A percentile compares a stretch with the other conserved stretches of the same genome.
Conservation (phyloP, 2,329 filamentous ascomycete genomes). For the Aspergillus udagawae region DNA sequence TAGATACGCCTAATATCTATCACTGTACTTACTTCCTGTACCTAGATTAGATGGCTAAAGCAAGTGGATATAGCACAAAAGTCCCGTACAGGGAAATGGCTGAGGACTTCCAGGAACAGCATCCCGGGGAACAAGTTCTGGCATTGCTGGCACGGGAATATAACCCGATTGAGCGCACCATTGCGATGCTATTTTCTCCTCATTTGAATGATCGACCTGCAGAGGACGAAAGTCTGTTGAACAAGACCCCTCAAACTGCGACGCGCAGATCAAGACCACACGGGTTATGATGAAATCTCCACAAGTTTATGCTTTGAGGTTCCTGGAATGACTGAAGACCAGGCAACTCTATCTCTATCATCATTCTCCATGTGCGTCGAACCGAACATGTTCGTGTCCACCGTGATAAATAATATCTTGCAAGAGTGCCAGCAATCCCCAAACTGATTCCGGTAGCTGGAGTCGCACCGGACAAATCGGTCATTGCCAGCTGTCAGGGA, state of each 20-base stretch:
- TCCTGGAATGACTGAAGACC: background rate
- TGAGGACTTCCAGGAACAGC: background rate
- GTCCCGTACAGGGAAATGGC: background rate
- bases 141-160: conserved; percentile 8
- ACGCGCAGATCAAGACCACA: background rate
- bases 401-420: background rate
- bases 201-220: background rate
- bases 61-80: background rate
- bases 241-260: background rate
- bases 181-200: background rate
- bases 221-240: background rate
- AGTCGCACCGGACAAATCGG: conserved; percentile 8
- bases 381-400: background rate
- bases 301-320: background rate
- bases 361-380: background rate
- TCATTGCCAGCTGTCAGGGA: conserved; percentile 12
- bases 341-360: background rate
- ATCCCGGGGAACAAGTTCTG: background rate
- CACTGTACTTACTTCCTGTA: too few relatives aligned
- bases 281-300: background rate
- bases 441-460: background rate
- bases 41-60: background rate
- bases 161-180: conserved; percentile 3
- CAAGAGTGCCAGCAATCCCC: background rate
- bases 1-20: too few relatives aligned